Evolutionary conservation across 148 eudicot genomes (phyloP).

Genomic region (Vaccinium macrocarpon): DNA sequence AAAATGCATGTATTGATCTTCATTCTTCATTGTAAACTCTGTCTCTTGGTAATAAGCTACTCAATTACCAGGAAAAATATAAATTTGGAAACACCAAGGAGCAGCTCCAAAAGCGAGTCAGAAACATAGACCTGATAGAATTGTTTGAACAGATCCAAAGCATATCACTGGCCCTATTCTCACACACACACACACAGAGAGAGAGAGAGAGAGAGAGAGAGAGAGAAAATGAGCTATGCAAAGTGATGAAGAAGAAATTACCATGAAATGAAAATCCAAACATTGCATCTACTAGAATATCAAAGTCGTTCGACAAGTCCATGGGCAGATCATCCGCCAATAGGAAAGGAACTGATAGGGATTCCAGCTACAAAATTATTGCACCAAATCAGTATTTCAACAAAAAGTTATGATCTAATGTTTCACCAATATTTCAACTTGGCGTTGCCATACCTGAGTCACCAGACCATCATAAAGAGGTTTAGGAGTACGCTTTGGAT

Average conservation of each 20-base stretch:
- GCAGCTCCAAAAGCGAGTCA: not conserved
- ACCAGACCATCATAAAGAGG: conserved; percentile 85
- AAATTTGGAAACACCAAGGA: not conserved
- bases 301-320: conserved; percentile 70
- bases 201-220: no score
- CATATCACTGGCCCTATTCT: not conserved
- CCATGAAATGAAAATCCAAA: conserved; percentile 98
- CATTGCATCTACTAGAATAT: conserved; percentile 87
- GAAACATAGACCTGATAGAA: not conserved
- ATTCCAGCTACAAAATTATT: conserved; percentile 70
- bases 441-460: conserved; percentile 64
- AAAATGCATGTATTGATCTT: not conserved
- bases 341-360: conserved; percentile 77
- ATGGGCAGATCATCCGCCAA: conserved; percentile 73
- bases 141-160: conserved; percentile 4
- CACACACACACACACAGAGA: no score
- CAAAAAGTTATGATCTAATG: not conserved
- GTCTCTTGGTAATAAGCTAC: not conserved
- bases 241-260: conserved; percentile 28
- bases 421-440: conserved; percentile 6
- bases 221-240: not conserved
- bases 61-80: not conserved
- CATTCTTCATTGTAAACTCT: conserved; percentile 3
- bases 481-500: conserved; percentile 91
- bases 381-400: conserved; percentile 20